Evolutionary conservation across 2,329 filamentous ascomycete species (phyloP), one percentile per base, ranked within the genome.

Genomic region (Neocatenulostroma microsporum): DNA sequence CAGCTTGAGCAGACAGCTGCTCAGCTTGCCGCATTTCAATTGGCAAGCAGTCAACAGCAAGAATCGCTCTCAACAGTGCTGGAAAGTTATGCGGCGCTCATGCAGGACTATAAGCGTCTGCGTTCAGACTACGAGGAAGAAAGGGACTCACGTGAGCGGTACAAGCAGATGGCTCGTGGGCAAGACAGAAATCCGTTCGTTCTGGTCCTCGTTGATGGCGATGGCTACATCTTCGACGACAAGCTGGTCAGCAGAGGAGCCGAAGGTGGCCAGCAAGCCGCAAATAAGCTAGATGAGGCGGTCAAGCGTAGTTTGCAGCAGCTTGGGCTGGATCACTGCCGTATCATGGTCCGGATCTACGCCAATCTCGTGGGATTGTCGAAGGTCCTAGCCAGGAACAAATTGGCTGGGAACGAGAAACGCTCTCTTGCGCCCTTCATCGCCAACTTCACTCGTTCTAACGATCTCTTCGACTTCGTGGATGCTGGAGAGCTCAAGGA

Each of bases 401-500:
- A 69, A 6, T 57, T 78, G 2, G 57, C 62, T 11, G 73, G 74
- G 0, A 47, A 69, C 3, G 73, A 79, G 39, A 71, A 73, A 41
- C 68, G 74, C 2, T 74, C 73, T 0, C 50, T 79, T 4, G 62
- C 72, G 0, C 63, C 71, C 3, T 78, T 80, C 41, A 62, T 67
- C 2, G 68, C 74, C 5, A 69, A 66, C 34, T 79, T 80, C 50
- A 77, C 71, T 30, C 62, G 72, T 11, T 69, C 72, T 0, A 71
- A 73, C 31, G 70, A 70, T 21, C 58, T 78, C 1, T 76, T 74
- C 41, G 76, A 80, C 46, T 79, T 76, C 48, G 63, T 78, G 12
- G 77, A 80, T 50, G 73, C 73, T 9, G 73, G 76, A 7, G 71
- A 75, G 43, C 66, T 73, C 23, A 78, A 78, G 48, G 73, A 76